Evolutionary conservation across 2,329 filamentous ascomycete genomes (phyloP), one percentile per base, ranked within the genome.

Genomic region (Colletotrichum tropicicola): DNA sequence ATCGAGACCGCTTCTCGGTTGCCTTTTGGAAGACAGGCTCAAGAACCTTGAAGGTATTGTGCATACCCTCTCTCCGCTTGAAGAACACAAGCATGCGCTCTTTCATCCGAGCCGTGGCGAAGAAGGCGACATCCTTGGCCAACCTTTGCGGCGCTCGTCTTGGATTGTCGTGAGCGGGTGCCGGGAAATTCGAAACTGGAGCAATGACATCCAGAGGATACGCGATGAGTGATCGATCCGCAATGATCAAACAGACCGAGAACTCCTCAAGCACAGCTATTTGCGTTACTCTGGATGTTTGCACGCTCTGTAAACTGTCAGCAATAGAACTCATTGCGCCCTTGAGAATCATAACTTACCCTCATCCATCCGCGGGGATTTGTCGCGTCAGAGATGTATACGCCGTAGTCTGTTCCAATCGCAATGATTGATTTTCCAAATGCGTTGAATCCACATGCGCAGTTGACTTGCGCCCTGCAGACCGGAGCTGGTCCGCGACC

Each of bases 251-350:
- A 76, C 97, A 96, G 13, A 98, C 84, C 44, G 93, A 96, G 76
- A 98, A 98, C 69, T 98, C 96, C 74, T 99, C 97, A 6, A 99
- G 87, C 0, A 99, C 92, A 0, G 96, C 91, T 49, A 99, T 92
- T 75, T 99, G 96, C 2, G 95, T 97, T 15, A 99, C 94, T 61
- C 89, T 89, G 47, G 82, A 82, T 69, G 89, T 88, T 74, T 90
- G 88, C 23, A 98, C 93, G 7, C 92, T 89, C 92, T 97, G 72
- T 4, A 56, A 47, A 53, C 30, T 65, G 72, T 73, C 66, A 73
- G 71, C 10, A 23, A 17, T 12, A 43, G n/a, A n/a, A n/a, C n/a
- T n/a, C n/a, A n/a, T n/a, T 4, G 6, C 32, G 9, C 8, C 19
- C 35, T 28, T 6, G 10, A 21, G 15, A 19, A n/a, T 17, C 12